These are phyloP conservation scores for Coemansia sp. DNA, from an alignment of 192 early-diverging fungal species.

Conservation along the genomic window DNA sequence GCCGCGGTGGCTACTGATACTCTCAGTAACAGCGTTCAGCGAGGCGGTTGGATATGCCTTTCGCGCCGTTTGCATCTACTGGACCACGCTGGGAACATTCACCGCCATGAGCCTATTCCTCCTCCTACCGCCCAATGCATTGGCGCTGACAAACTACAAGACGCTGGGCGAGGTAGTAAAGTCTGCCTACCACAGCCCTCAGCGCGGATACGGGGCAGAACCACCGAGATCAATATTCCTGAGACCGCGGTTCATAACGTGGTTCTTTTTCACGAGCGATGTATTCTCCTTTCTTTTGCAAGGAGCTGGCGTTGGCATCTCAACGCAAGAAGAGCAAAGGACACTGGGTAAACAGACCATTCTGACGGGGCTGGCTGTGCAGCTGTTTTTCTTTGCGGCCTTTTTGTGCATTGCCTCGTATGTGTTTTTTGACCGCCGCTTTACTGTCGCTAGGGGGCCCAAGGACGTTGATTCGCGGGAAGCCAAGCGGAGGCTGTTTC, in stretches of 20 bases:
- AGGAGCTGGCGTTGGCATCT: conserved; percentile 25
- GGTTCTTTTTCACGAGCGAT: conserved; percentile 41
- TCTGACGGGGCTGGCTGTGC: conserved; percentile 23
- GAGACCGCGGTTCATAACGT: conserved; percentile 26
- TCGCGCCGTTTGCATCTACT: conserved; percentile 25
- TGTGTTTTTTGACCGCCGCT: neutral
- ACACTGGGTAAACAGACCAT: conserved; percentile 23
- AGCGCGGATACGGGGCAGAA: neutral
- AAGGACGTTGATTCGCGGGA: neutral
- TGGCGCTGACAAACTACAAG: conserved; percentile 43
- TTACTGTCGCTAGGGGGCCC: conserved; percentile 3
- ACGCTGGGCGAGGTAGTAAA: conserved; percentile 21
- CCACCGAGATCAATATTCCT: conserved; percentile 2
- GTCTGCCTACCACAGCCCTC: neutral
- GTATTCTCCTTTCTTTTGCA: conserved; percentile 32
- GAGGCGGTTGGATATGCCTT: conserved; percentile 32
- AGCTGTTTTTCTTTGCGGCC: conserved; percentile 16
- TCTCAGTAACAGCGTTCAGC: conserved; percentile 16
- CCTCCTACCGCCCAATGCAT: conserved; percentile 32
- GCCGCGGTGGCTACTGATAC: conserved; percentile 8
- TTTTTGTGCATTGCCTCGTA: conserved; percentile 14
- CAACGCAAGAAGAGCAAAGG: conserved; percentile 8
- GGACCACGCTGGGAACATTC: conserved; percentile 18
- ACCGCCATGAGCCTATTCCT: conserved; percentile 32
- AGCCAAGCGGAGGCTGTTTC: conserved; percentile 15